These are phyloP conservation scores for Collybia mongolica DNA, from an alignment of 768 basidiomycete genomes.

Conservation along the genomic window DNA sequence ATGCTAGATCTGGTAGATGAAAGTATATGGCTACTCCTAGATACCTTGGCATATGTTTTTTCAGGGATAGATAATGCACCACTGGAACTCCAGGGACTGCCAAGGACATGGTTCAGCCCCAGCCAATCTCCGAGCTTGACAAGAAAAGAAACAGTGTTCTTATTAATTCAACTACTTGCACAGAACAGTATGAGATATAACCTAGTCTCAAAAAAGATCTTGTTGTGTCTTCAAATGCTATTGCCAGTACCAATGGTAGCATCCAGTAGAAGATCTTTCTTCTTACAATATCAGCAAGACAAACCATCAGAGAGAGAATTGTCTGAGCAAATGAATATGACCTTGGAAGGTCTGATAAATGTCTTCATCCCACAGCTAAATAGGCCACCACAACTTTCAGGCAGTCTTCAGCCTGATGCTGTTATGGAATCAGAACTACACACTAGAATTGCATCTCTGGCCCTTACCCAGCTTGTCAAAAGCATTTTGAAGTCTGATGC, in stretches of 20 bases:
- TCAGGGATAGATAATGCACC: constrained; percentile 9
- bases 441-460: constrained; percentile 4
- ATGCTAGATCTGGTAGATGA: constrained; percentile 4
- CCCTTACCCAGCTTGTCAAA: constrained; percentile 4
- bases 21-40: constrained; percentile 8
- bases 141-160: constrained; percentile 8
- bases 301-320: constrained; percentile 6
- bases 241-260: constrained; percentile 8
- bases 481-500: constrained; percentile 4
- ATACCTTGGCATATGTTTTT: constrained; percentile 14
- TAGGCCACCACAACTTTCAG: background rate
- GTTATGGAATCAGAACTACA: background rate
- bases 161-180: constrained; percentile 8
- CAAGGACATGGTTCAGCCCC: constrained; percentile 9
- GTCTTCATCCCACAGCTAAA: constrained; percentile 6
- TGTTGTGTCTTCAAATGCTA: constrained; percentile 14
- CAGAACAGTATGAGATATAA: constrained; percentile 10
- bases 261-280: constrained; percentile 6
- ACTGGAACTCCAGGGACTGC: constrained; percentile 5
- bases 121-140: constrained; percentile 8
- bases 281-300: constrained; percentile 7
- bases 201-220: constrained; percentile 10
- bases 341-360: constrained; percentile 8
- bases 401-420: background rate
- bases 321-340: constrained; percentile 9